Evolutionary conservation across 805 yeast genomes (phyloP).

Genomic region (Saccharomycopsis sp.): DNA sequence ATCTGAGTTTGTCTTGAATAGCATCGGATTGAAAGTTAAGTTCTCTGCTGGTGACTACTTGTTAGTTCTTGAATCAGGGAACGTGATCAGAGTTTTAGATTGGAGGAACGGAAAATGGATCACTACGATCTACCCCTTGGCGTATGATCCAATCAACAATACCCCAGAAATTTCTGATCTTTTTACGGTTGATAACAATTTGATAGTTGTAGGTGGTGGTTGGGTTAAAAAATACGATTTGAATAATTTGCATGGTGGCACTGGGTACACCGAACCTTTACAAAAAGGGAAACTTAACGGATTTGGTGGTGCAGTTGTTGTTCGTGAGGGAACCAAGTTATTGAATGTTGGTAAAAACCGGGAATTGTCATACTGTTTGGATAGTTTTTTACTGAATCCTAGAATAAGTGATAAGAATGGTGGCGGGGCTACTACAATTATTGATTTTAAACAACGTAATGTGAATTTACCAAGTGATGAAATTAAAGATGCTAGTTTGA

Average conservation of each 20-base stretch:
- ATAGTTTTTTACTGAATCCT: conserved; percentile 1
- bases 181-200: neutral
- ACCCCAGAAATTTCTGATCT: conserved; percentile 1
- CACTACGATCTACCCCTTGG: conserved; percentile 28
- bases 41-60: conserved; percentile 6
- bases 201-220: conserved; percentile 11
- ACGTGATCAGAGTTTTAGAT: conserved; percentile 28
- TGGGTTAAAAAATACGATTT: conserved; percentile 10
- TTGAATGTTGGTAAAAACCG: neutral
- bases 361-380: conserved; percentile 4
- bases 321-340: neutral
- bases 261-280: conserved; percentile 8
- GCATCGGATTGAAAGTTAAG: neutral
- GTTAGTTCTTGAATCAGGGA: conserved; percentile 27
- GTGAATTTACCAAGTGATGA: conserved; percentile 13
- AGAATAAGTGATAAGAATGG: neutral
- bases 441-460: neutral
- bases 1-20: neutral
- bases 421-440: neutral
- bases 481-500: neutral
- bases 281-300: conserved; percentile 4
- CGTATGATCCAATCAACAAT: conserved; percentile 19
- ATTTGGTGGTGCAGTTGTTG: neutral
- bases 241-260: conserved; percentile 3
- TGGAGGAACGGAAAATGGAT: conserved; percentile 30